Evolutionary conservation across 2,329 filamentous ascomycete species (phyloP), one percentile per base, ranked within the genome.

Genomic region (Botryotinia calthae): DNA sequence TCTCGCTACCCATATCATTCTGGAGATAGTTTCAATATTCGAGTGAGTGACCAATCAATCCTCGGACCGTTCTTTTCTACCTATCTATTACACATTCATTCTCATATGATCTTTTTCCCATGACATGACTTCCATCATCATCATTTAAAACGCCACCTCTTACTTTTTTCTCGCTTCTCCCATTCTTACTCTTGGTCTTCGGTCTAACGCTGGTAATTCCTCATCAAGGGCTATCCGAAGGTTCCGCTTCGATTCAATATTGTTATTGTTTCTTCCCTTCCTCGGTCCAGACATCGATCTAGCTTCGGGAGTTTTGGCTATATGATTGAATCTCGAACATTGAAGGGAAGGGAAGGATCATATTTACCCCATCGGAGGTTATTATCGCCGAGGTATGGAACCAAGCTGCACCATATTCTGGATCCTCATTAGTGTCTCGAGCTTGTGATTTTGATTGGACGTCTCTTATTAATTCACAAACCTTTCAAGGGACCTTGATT

Each of bases 321-420:
- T 40, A 25, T 34, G 58, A 25, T 51, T n/a, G 48, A 51, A 14
- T 14, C 10, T 51, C 7, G 9, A 37, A 61, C 22, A 40, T 61
- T n/a, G 58, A 56, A 44, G 2, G 14, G 34, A 34, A 34, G 34
- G 34, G 8, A 51, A n/a, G n/a, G 48, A 51, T n/a, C 48, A 16
- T n/a, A 54, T 28, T 28, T 54, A 54, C 51, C 42, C 18, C 69
- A 66, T 71, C 70, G 70, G 70, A 72, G 28, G 48, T 67, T 72
- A 28, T 42, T 58, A 59, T 72, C 62, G 37, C 59, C 70, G 71
- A 69, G 25, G 71, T 72, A n/a, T 72, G 42, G 28, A 31, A 44
- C 20, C 16, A 46, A 12, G 42, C 28, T 48, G 56, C 56, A 61
- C 44, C 28, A 22, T 22, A n/a, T 28, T 28, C 6, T 31, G 4